A percentile compares a stretch with the other conserved stretches of the same genome.
Evolutionary conservation across 2,329 filamentous ascomycete species (phyloP).

Genomic region (Dothistroma pini): DNA sequence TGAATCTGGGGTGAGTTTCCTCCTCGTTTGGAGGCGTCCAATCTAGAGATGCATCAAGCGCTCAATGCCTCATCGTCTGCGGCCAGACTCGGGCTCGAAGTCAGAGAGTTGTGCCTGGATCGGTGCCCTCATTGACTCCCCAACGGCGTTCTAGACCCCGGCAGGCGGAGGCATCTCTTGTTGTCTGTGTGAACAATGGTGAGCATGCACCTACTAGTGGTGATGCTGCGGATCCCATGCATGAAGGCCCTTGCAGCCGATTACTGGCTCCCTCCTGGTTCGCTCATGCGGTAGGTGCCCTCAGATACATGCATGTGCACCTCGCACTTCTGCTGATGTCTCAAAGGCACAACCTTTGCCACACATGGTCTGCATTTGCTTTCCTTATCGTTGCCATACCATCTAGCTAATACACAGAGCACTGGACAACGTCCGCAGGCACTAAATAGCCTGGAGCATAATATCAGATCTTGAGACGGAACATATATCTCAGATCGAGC

Average conservation of each 20-base stretch:
- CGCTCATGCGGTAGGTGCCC: conserved; percentile 8
- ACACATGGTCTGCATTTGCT: neutral
- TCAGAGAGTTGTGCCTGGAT: neutral
- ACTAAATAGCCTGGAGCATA: no score
- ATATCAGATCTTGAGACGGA: neutral
- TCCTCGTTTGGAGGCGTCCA: conserved; percentile 4
- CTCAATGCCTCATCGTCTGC: neutral
- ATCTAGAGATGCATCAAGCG: conserved; percentile 3
- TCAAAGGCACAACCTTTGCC: neutral
- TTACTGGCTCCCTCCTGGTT: neutral
- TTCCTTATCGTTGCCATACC: neutral
- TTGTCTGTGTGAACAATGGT: neutral
- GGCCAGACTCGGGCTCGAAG: neutral
- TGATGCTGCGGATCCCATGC: conserved; percentile 10
- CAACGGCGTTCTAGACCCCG: neutral
- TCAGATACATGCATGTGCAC: conserved; percentile 8
- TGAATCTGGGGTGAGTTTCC: neutral
- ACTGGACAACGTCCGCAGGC: no score
- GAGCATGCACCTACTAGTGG: conserved; percentile 7
- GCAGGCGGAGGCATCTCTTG: neutral
- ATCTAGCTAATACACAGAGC: no score
- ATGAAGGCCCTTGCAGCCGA: conserved; percentile 13
- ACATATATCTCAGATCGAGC: neutral
- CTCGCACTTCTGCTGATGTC: conserved; percentile 7
- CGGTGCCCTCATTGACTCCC: neutral